phyloP scores from a whole-genome alignment of 83 land plant genomes.

The Isoetes engelmannii region DNA sequence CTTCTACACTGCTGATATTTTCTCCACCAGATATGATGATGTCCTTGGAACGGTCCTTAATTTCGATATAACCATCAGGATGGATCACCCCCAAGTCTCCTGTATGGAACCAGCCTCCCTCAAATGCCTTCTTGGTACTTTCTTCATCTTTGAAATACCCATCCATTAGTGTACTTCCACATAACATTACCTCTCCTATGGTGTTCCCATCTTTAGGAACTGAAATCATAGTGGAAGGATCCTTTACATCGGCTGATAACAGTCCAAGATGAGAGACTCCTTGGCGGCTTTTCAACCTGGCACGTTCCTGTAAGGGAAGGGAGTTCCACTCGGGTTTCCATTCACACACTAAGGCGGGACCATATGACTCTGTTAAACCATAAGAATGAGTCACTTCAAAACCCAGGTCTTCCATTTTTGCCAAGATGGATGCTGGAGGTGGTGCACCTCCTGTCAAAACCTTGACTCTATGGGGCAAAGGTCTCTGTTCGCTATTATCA shows the following conservation, averaged over 20 bases:
- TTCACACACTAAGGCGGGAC: constrained; percentile 6
- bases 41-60: constrained; percentile 16
- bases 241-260: neutral
- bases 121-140: neutral
- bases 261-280: neutral
- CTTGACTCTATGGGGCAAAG: neutral
- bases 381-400: constrained; percentile 3
- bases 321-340: constrained; percentile 9
- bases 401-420: constrained; percentile 10
- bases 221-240: constrained; percentile 1
- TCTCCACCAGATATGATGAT: constrained; percentile 19
- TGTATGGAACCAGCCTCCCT: constrained; percentile 14
- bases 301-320: constrained; percentile 11
- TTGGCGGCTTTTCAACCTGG: constrained; percentile 8
- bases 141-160: constrained; percentile 10
- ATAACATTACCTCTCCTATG: constrained; percentile 12
- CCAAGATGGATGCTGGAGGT: constrained; percentile 14
- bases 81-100: constrained; percentile 16
- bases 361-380: constrained; percentile 15
- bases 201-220: constrained; percentile 7
- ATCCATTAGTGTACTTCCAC: constrained; percentile 1
- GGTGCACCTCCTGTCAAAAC: constrained; percentile 11
- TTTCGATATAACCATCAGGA: constrained; percentile 14
- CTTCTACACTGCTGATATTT: constrained; percentile 16
- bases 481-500: neutral